phyloP scores from a whole-genome alignment of 2,329 filamentous ascomycete species.

The Stenocarpella maydis region DNA sequence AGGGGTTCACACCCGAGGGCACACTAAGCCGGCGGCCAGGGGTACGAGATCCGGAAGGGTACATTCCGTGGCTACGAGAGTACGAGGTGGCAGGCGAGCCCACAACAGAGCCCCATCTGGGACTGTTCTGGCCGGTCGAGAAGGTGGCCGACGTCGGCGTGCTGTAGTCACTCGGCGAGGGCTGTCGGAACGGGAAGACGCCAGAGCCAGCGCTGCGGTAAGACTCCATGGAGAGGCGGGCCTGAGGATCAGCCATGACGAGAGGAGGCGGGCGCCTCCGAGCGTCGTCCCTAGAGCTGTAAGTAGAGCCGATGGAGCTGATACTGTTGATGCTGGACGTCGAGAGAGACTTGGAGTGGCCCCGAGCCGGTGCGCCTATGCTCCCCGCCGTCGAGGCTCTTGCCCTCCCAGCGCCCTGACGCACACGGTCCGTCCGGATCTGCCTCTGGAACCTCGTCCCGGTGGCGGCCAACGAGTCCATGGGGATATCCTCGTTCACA shows the following conservation, averaged over 20 bases:
- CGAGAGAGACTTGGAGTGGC: slow-evolving; percentile 86
- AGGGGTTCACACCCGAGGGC: slow-evolving; percentile 78
- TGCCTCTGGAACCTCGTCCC: slow-evolving; percentile 93
- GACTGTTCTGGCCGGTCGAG: slow-evolving; percentile 78
- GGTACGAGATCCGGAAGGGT: slow-evolving; percentile 67
- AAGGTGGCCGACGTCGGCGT: slow-evolving; percentile 88
- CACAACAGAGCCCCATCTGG: slow-evolving; percentile 73
- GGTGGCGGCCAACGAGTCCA: slow-evolving; percentile 90
- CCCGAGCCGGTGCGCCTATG: slow-evolving; percentile 73
- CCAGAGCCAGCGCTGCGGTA: slow-evolving; percentile 71
- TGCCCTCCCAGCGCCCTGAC: slow-evolving; percentile 75
- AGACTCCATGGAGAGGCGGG: slow-evolving; percentile 73
- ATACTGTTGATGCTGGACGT: slow-evolving; percentile 86
- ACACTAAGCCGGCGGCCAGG: slow-evolving; percentile 82
- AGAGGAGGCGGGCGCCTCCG: slow-evolving; percentile 81
- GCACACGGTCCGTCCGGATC: slow-evolving; percentile 85
- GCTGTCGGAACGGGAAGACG: slow-evolving; percentile 71
- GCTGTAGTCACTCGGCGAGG: slow-evolving; percentile 77
- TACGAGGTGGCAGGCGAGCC: slow-evolving; percentile 77
- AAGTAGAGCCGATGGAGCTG: slow-evolving; percentile 71
- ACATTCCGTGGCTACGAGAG: slow-evolving; percentile 77
- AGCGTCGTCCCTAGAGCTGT: slow-evolving; percentile 70
- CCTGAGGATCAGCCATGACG: slow-evolving; percentile 79
- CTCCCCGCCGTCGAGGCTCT: slow-evolving; percentile 82
- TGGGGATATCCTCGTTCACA: slow-evolving; percentile 95